These are phyloP conservation scores for Thuja plicata DNA, from an alignment of 83 land plant genomes.

Conservation along the genomic window DNA sequence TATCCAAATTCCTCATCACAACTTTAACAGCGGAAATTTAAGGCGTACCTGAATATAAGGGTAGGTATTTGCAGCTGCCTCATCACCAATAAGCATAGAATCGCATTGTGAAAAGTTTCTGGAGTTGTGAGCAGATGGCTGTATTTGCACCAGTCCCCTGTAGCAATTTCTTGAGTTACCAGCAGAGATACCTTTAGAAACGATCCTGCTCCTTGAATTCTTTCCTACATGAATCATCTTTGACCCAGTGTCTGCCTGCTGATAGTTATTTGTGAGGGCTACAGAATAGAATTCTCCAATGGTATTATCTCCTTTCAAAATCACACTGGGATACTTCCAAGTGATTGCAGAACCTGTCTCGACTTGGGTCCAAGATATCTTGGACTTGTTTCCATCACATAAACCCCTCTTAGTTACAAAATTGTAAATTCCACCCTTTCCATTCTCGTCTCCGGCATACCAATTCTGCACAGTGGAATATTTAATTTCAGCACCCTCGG, in stretches of 20 bases:
- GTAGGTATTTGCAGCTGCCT: slow-evolving; percentile 94
- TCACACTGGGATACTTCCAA: slow-evolving; percentile 99
- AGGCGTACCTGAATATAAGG: slow-evolving; percentile 87
- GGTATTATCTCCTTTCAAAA: slow-evolving; percentile 82
- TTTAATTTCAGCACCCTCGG: slow-evolving; percentile 89
- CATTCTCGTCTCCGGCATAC: slow-evolving; percentile 96
- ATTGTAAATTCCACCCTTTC: slow-evolving; percentile 93
- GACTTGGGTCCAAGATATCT: slow-evolving; percentile 99
- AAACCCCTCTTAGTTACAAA: slow-evolving; percentile 97
- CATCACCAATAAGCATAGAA: slow-evolving; percentile 98
- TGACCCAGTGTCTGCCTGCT: slow-evolving; percentile 99
- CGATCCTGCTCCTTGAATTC: slow-evolving; percentile 90
- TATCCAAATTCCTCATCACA: too few relatives aligned
- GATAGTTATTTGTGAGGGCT: slow-evolving; percentile 90
- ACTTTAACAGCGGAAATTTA: neutral
- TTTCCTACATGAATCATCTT: slow-evolving; percentile 99
- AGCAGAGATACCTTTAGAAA: slow-evolving; percentile 97
- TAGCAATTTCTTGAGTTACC: slow-evolving; percentile 91
- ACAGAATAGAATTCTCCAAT: slow-evolving; percentile 98
- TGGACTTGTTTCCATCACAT: slow-evolving; percentile 81
- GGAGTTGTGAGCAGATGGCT: slow-evolving; percentile 78
- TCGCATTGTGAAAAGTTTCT: slow-evolving; percentile 96
- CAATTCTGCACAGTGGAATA: slow-evolving; percentile 99
- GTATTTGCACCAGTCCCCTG: slow-evolving; percentile 91
- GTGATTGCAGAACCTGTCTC: slow-evolving; percentile 99